phyloP scores from a whole-genome alignment of 2,329 filamentous ascomycete species.

The Pseudocercospora musae region DNA sequence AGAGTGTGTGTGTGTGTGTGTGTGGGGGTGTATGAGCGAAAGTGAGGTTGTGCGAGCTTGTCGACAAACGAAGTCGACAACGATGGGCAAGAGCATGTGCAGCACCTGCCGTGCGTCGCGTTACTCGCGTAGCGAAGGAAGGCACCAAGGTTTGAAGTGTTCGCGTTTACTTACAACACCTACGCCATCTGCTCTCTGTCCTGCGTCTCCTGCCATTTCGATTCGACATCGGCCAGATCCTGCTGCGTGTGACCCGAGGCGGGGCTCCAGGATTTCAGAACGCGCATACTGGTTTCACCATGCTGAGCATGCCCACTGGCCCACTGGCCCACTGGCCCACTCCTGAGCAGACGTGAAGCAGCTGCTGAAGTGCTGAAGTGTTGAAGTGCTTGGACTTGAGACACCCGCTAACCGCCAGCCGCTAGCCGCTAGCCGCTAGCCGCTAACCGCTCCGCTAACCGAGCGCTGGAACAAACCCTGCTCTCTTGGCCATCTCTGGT shows the following conservation, averaged over 20 bases:
- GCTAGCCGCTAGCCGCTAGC: too few relatives aligned
- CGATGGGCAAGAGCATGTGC: conserved; percentile 3
- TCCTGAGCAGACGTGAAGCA: neutral
- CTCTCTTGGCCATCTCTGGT: neutral
- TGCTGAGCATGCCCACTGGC: neutral
- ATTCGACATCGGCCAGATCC: neutral
- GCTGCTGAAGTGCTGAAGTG: neutral
- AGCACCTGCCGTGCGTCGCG: too few relatives aligned
- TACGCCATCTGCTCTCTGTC: neutral
- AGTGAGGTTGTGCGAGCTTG: neutral
- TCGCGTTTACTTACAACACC: neutral
- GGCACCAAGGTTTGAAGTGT: conserved; percentile 1
- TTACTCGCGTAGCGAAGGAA: too few relatives aligned
- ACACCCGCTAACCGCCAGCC: neutral
- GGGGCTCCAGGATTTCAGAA: neutral
- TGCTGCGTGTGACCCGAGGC: neutral
- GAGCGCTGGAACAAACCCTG: neutral
- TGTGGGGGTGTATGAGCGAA: too few relatives aligned
- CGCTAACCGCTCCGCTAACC: neutral
- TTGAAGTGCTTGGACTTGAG: neutral
- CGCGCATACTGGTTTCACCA: neutral
- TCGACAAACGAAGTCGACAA: neutral
- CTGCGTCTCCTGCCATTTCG: neutral
- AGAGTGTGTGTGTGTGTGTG: too few relatives aligned
- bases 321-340: too few relatives aligned